Conservation (phyloP, 352 stramenopile species). For the Phytophthora rubi region DNA sequence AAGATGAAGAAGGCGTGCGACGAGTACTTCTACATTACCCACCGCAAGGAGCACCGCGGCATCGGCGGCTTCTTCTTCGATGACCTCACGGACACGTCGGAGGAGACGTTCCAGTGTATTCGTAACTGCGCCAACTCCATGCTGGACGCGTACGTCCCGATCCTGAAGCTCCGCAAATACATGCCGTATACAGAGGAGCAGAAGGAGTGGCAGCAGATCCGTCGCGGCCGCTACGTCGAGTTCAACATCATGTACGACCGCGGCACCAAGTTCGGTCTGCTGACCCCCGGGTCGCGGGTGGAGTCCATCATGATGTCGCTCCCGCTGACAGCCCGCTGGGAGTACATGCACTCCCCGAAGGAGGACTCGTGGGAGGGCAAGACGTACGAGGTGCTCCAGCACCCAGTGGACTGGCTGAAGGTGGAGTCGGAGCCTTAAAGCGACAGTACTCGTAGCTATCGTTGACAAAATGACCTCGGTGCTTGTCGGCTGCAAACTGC, state of each 20-base stretch:
- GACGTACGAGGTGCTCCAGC: slow-evolving; percentile 92
- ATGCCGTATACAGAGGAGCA: slow-evolving; percentile 94
- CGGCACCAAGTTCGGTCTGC: slow-evolving; percentile 97
- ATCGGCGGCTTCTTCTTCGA: slow-evolving; percentile 98
- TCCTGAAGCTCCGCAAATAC: slow-evolving; percentile 95
- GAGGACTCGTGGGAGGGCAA: slow-evolving; percentile 89
- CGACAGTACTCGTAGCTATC: not conserved
- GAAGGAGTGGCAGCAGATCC: slow-evolving; percentile 98
- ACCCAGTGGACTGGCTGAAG: slow-evolving; percentile 94
- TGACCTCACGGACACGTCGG: slow-evolving; percentile 93
- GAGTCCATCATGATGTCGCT: slow-evolving; percentile 99
- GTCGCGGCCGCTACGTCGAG: slow-evolving; percentile 96
- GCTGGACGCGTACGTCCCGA: slow-evolving; percentile 93
- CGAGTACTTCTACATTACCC: slow-evolving; percentile 97
- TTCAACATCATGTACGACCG: slow-evolving; percentile 99
- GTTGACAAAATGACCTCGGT: no score
- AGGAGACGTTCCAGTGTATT: slow-evolving; percentile 81
- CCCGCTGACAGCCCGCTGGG: slow-evolving; percentile 94
- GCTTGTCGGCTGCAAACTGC: no score
- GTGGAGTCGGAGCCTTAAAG: slow-evolving; percentile 40
- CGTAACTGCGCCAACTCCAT: slow-evolving; percentile 75
- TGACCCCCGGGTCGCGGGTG: slow-evolving; percentile 94
- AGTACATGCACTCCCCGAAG: slow-evolving; percentile 92
- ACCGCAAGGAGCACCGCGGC: slow-evolving; percentile 94
- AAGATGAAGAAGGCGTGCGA: slow-evolving; percentile 97